Evolutionary conservation across 2,329 filamentous ascomycete species (phyloP), one percentile per base, ranked within the genome.

Genomic region (Colletotrichum spinosum): DNA sequence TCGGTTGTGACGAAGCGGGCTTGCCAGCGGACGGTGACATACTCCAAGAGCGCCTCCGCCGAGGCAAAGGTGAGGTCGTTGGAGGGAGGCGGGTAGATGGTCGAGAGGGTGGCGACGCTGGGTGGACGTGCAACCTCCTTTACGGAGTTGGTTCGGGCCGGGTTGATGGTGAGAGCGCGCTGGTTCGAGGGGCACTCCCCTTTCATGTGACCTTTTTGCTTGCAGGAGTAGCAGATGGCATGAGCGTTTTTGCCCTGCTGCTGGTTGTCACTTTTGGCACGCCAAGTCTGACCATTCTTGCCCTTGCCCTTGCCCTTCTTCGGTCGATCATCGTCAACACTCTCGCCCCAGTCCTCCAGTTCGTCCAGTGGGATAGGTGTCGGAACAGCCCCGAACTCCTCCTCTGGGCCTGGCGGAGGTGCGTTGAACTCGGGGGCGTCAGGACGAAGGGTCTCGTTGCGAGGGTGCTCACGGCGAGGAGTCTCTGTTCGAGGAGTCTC

Each of bases 1-100:
- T 96, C 91, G 3, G 92, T 96, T 2, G 90, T 96, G 13, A 98
- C 93, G 86, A 92, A 99, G 60, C 90, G 88, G 62, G 90, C 86
- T 69, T 86, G 88, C 96, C 96, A 99, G 76, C 88, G 83, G 75
- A 88, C 88, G 4, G 95, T 98, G 62, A 97, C 93, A 73, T 92
- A 95, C 54, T 97, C 91, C 33, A 98, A 83, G 25, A 99, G 85
- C 1, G 85, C 84, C 33, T 91, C 86, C 37, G 90, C 82, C 15
- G 85, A 86, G 17, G 84, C 72, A 74, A 96, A 95, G 53, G 73
- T 74, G 64, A 81, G 71, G 38, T 74, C 53, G 8, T 15, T 2
- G 54, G 65, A 8, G 52, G 51, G 60, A 59, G 68, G 50, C 34
- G 51, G 35, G 53, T 60, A 85, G 1, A 84, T 84, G 37, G 91